Percentiles rank a stretch among this genome's conserved stretches.
These are phyloP conservation scores for Exophiala mesophila DNA, from an alignment of 2,329 filamentous ascomycete species.

Conservation along the genomic window DNA sequence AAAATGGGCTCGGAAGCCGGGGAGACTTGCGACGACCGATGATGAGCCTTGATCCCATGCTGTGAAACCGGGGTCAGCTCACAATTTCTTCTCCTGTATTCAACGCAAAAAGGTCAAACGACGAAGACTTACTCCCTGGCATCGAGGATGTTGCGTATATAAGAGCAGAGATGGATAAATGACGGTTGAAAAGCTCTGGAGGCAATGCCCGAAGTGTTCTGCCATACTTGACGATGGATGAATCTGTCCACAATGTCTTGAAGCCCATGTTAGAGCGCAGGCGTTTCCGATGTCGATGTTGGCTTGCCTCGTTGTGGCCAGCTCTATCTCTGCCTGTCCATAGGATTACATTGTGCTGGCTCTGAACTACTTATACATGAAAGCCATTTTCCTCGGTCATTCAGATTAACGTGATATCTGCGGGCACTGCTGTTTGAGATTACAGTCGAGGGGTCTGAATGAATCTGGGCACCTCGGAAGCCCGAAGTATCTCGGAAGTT, in stretches of 20 bases:
- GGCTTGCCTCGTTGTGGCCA: too few species aligned
- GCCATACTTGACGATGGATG: conserved; percentile 10
- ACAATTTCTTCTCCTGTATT: too few species aligned
- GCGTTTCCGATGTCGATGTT: too few species aligned
- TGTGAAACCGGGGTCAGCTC: conserved; percentile 10
- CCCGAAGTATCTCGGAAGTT: too few species aligned
- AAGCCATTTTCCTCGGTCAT: too few species aligned
- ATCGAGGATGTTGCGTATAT: conserved; percentile 17
- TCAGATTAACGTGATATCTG: too few species aligned
- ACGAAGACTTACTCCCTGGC: conserved; percentile 20
- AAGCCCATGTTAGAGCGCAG: conserved; percentile 18
- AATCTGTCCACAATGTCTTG: conserved; percentile 9
- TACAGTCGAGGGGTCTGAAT: too few species aligned
- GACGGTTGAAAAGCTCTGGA: conserved; percentile 13
- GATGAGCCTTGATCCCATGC: conserved; percentile 35
- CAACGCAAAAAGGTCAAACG: not conserved
- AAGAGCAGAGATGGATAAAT: conserved; percentile 7
- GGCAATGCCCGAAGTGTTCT: conserved; percentile 7
- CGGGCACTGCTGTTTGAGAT: too few species aligned
- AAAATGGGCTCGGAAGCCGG: conserved; percentile 36
- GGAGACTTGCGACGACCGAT: conserved; percentile 32
- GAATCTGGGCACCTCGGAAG: too few species aligned
- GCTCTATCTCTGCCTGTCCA: too few species aligned
- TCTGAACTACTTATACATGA: too few species aligned
- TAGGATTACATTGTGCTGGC: too few species aligned